Percentiles rank a stretch among this genome's conserved stretches.
phyloP scores from a whole-genome alignment of 2,329 filamentous ascomycete genomes.

The Coniochaeta prunicola region DNA sequence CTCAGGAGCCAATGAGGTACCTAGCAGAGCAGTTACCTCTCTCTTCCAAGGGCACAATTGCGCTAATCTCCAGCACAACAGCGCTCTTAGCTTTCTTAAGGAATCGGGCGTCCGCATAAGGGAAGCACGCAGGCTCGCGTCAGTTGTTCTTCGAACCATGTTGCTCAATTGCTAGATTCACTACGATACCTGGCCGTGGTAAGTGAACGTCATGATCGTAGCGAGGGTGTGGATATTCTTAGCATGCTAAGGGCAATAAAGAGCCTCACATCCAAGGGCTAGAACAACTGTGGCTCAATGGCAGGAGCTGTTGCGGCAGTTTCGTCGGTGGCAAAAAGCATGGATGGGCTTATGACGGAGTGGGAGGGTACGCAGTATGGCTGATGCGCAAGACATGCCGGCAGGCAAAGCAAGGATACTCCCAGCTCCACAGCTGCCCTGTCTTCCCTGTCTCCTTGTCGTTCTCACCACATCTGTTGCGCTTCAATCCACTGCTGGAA shows the following conservation, averaged over 20 bases:
- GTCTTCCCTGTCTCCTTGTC: not conserved
- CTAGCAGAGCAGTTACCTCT: too few species aligned
- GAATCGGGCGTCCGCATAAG: too few species aligned
- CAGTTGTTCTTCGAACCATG: too few species aligned
- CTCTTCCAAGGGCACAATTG: too few species aligned
- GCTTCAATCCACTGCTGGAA: not conserved
- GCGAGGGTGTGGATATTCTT: not conserved
- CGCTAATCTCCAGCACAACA: too few species aligned
- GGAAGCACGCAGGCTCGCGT: too few species aligned
- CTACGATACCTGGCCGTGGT: too few species aligned
- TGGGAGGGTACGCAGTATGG: too few species aligned
- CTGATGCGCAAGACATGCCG: not conserved
- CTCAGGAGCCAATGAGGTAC: too few species aligned
- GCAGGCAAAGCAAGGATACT: not conserved
- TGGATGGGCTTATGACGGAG: too few species aligned
- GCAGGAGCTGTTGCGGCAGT: not conserved
- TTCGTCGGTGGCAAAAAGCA: not conserved
- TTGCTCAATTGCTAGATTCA: too few species aligned
- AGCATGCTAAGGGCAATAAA: not conserved
- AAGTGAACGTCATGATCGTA: not conserved
- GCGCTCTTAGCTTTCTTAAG: too few species aligned
- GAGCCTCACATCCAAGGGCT: slow-evolving; percentile 3
- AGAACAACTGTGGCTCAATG: slow-evolving; percentile 16
- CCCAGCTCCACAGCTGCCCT: not conserved
- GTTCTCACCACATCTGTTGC: not conserved